A percentile compares a stretch with the other conserved stretches of the same genome.
Conservation (phyloP, 2,329 filamentous ascomycete species). For the Aureobasidium lini region DNA sequence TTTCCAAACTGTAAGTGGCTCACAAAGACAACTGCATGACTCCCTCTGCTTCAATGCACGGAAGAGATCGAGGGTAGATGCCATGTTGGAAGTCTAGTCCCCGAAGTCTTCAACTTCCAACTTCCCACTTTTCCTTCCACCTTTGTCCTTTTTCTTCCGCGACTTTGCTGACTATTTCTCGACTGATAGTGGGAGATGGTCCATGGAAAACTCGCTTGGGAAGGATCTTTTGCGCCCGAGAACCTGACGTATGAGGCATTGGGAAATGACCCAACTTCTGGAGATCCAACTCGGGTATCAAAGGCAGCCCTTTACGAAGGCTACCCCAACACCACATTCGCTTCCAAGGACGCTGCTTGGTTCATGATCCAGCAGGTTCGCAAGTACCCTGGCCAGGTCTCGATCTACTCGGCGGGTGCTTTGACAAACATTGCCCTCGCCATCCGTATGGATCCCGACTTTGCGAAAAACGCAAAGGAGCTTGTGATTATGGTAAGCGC, state of each 20-base stretch:
- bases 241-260: slow-evolving; percentile 36
- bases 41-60: no score
- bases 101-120: neutral
- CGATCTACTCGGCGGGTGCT: slow-evolving; percentile 40
- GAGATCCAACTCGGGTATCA: slow-evolving; percentile 36
- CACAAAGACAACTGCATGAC: no score
- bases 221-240: slow-evolving; percentile 39
- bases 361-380: slow-evolving; percentile 41
- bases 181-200: slow-evolving; percentile 32
- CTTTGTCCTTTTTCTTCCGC: no score
- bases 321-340: slow-evolving; percentile 38
- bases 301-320: slow-evolving; percentile 39
- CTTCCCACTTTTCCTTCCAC: neutral
- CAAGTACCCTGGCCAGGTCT: slow-evolving; percentile 44
- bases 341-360: slow-evolving; percentile 33
- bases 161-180: neutral
- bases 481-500: slow-evolving; percentile 38
- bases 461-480: slow-evolving; percentile 40
- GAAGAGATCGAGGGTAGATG: no score
- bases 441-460: slow-evolving; percentile 38
- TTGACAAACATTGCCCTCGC: slow-evolving; percentile 45
- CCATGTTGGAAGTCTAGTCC: no score
- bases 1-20: slow-evolving; percentile 27
- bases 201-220: slow-evolving; percentile 39
- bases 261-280: slow-evolving; percentile 40